Evolutionary conservation across 2,329 filamentous ascomycete species (phyloP), one percentile per base, ranked within the genome.

Genomic region (Trichoderma koningii): DNA sequence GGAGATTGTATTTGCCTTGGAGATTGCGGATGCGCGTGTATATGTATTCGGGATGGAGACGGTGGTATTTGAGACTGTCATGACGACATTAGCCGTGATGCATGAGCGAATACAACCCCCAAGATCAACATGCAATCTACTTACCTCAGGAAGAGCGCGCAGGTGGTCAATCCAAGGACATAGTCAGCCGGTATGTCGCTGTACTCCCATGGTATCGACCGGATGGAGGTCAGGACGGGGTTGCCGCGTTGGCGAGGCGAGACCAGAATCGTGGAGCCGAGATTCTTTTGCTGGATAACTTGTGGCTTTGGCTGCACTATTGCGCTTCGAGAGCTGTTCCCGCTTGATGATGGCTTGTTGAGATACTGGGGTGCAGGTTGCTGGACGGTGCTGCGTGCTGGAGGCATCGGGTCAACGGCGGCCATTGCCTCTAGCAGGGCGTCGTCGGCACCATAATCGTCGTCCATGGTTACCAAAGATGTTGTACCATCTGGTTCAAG

Each of bases 101-200:
- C 7, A 19, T 5, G 7, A 7, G 0, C 1, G 5, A 21, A 19
- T 14, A 9, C 2, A 26, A 3, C 21, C 21, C 26, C 14, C 19
- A 28, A 52, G 15, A 12, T 19, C 7, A 19, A 26, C 9, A 41
- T 23, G 17, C 2, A 15, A 15, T 14, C 23, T 10, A 7, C 70
- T 48, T 55, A 81, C 81, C 81, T 96, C 48, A 99, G 81, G 74
- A 98, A 99, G 5, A 99, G 83, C 0, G 92, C 93, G 73, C 94
- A 97, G 7, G 93, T 96, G 0, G 93, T 96, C 48, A 85, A 75
- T 0, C 95, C 94, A 26, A 98, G 82, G 9, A 94, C 89, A 76
- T 96, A 99, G 78, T 99, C 95, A 38, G 94, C 92, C 1, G 90
- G 89, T n/a, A 97, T 97, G 73, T 98, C 94, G 67, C 92, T 93